phyloP scores from a whole-genome alignment of 768 basidiomycete genomes.

The Pleurotus citrinopileatus region DNA sequence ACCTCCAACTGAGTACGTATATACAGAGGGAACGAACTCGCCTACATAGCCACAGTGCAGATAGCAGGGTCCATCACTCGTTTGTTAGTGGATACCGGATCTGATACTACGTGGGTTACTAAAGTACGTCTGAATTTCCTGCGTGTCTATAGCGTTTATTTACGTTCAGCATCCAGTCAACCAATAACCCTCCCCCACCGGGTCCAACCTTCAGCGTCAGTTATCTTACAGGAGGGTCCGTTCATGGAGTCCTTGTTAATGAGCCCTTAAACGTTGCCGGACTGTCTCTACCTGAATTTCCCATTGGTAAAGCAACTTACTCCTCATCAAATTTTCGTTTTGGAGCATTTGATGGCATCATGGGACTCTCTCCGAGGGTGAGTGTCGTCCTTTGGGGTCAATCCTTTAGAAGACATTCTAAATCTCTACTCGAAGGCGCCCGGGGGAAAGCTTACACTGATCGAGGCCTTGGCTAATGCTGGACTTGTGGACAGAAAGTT shows the following conservation, averaged over 20 bases:
- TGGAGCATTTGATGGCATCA: slow-evolving; percentile 55
- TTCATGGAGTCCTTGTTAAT: background rate
- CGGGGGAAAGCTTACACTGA: too few species aligned
- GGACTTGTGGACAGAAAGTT: too few species aligned
- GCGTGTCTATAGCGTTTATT: slow-evolving; percentile 33
- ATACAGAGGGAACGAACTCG: slow-evolving; percentile 40
- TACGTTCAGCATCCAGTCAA: slow-evolving; percentile 50
- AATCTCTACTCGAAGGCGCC: too few species aligned
- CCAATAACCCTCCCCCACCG: too few species aligned
- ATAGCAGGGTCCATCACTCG: slow-evolving; percentile 53
- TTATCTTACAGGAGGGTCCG: background rate
- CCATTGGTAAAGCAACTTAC: slow-evolving; percentile 17
- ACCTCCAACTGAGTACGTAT: background rate
- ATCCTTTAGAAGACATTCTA: too few species aligned
- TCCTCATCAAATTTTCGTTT: slow-evolving; percentile 68
- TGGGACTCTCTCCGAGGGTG: slow-evolving; percentile 37
- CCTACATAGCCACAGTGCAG: slow-evolving; percentile 54
- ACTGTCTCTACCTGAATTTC: background rate
- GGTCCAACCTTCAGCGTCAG: background rate
- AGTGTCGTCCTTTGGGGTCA: background rate
- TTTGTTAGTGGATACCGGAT: slow-evolving; percentile 69
- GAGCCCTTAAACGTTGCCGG: background rate
- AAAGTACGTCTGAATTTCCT: slow-evolving; percentile 18
- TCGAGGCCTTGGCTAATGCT: too few species aligned
- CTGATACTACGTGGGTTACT: slow-evolving; percentile 64